Percentiles rank a stretch among this genome's conserved stretches.
Evolutionary conservation across 306 rosid species (phyloP).

Genomic region (Casuarina glauca): DNA sequence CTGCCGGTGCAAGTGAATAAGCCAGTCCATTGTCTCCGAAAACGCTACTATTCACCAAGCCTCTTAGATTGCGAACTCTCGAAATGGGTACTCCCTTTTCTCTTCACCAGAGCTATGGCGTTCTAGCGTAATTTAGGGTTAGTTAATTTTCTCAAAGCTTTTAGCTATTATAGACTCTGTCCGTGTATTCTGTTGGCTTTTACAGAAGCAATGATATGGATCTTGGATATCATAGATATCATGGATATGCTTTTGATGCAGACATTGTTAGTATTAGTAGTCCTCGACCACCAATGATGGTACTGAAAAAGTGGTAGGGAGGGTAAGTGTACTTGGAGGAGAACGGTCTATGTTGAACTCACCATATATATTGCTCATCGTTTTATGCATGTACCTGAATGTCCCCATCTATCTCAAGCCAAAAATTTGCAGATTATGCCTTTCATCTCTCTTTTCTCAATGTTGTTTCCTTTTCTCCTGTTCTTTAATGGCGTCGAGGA

Average conservation of each 20-base stretch:
- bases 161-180: constrained; percentile 30
- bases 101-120: constrained; percentile 6
- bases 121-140: constrained; percentile 40
- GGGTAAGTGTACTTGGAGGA: constrained; percentile 22
- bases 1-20: constrained; percentile 60
- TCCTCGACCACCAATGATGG: constrained; percentile 44
- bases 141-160: constrained; percentile 30
- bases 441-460: constrained; percentile 1
- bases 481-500: no score
- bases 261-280: constrained; percentile 30
- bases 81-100: constrained; percentile 10
- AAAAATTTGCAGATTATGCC: constrained; percentile 27
- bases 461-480: neutral
- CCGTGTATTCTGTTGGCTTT: constrained; percentile 42
- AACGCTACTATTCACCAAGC: constrained; percentile 1
- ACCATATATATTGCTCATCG: constrained; percentile 19
- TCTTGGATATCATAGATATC: constrained; percentile 40
- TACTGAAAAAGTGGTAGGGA: constrained; percentile 38
- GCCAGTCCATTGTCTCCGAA: constrained; percentile 8
- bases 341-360: constrained; percentile 26
- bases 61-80: neutral
- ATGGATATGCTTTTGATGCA: constrained; percentile 37
- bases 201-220: constrained; percentile 46
- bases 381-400: constrained; percentile 16
- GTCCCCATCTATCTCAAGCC: constrained; percentile 22